These are phyloP conservation scores for Hypoxylon fuscum DNA, from an alignment of 495 filamentous ascomycete genomes.

Conservation along the genomic window DNA sequence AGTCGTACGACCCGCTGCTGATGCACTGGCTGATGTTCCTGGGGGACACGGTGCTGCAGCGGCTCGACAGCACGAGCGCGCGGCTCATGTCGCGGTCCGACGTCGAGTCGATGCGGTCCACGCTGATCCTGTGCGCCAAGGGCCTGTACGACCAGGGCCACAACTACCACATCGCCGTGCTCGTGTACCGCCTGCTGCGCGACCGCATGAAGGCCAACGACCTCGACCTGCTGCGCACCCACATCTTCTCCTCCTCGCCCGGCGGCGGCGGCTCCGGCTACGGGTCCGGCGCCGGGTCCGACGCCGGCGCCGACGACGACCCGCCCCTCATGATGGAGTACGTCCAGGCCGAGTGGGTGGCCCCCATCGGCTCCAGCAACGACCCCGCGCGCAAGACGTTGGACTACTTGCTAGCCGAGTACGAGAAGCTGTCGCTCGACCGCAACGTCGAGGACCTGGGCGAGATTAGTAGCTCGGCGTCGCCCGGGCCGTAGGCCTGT, in stretches of 20 bases:
- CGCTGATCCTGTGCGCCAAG: slow-evolving; percentile 47
- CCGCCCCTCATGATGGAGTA: slow-evolving; percentile 34
- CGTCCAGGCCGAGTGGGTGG: slow-evolving; percentile 34
- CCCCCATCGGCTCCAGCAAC: slow-evolving; percentile 7
- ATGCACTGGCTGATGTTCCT: slow-evolving; percentile 47
- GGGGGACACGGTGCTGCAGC: slow-evolving; percentile 42
- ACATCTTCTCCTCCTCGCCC: slow-evolving; percentile 24
- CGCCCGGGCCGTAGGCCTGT: not conserved
- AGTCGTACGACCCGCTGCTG: slow-evolving; percentile 45
- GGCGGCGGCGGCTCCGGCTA: not conserved
- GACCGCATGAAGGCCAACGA: slow-evolving; percentile 36
- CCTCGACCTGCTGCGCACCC: slow-evolving; percentile 33
- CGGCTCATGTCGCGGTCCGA: not conserved
- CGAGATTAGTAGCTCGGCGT: slow-evolving; percentile 7
- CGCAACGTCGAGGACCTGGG: slow-evolving; percentile 18
- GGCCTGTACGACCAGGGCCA: slow-evolving; percentile 48
- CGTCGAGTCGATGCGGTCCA: slow-evolving; percentile 44
- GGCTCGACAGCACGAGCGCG: slow-evolving; percentile 12
- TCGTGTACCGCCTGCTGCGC: slow-evolving; percentile 30
- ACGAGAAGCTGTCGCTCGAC: slow-evolving; percentile 33
- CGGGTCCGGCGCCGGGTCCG: not conserved
- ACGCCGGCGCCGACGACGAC: slow-evolving; percentile 18
- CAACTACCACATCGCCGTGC: slow-evolving; percentile 42
- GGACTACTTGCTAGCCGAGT: slow-evolving; percentile 30
- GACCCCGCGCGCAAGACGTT: slow-evolving; percentile 11